Evolutionary conservation across 768 basidiomycete genomes (phyloP).

Genomic region (Suillus spraguei): DNA sequence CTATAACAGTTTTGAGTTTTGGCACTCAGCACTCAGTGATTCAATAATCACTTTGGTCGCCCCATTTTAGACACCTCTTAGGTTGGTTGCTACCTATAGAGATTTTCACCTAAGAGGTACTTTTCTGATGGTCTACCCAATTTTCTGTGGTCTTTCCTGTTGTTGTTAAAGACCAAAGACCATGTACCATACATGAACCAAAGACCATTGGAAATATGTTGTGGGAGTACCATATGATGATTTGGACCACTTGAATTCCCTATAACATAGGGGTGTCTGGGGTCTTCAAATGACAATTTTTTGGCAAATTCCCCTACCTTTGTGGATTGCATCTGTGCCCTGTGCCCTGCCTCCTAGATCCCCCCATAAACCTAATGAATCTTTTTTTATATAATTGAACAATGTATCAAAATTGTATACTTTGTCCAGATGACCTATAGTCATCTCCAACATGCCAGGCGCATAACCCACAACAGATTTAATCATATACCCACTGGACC

Average conservation of each 20-base stretch:
- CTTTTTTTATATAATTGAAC: neutral
- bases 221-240: too few species aligned
- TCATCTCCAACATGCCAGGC: neutral
- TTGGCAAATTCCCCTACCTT: neutral
- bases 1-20: too few species aligned
- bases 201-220: neutral
- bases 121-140: neutral
- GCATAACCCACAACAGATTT: neutral
- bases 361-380: neutral
- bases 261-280: neutral
- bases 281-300: neutral
- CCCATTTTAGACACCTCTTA: conserved; percentile 2
- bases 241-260: conserved; percentile 1
- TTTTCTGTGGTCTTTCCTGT: conserved; percentile 3
- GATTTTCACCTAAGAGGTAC: conserved; percentile 6
- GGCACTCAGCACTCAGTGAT: too few species aligned
- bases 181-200: too few species aligned
- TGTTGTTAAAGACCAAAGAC: neutral
- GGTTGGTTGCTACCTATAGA: neutral
- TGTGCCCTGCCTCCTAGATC: neutral
- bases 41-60: too few species aligned
- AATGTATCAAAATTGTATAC: conserved; percentile 1
- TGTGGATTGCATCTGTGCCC: neutral
- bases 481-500: neutral
- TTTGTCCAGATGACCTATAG: neutral